These are phyloP conservation scores for Quercus phellos DNA, from an alignment of 331 rosid genomes.

Conservation along the genomic window DNA sequence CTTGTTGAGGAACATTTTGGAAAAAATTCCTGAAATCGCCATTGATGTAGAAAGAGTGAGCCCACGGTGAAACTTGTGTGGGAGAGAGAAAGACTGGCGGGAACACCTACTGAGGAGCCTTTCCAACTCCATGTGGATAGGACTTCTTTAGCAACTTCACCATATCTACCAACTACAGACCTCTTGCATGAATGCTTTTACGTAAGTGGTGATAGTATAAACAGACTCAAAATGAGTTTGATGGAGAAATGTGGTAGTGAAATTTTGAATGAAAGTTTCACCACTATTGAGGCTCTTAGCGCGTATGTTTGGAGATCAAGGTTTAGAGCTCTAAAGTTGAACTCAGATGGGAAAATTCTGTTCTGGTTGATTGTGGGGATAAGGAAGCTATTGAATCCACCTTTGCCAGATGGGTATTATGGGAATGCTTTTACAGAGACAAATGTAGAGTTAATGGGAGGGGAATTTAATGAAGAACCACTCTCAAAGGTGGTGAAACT, in stretches of 20 bases:
- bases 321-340: slow-evolving; percentile 37
- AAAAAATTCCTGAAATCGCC: no score
- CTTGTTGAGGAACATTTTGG: no score
- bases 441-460: slow-evolving; percentile 26
- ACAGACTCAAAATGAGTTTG: slow-evolving; percentile 35
- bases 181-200: slow-evolving; percentile 28
- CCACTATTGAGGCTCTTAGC: slow-evolving; percentile 46
- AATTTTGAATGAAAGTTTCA: slow-evolving; percentile 17
- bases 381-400: slow-evolving; percentile 36
- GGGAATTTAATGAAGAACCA: slow-evolving; percentile 38
- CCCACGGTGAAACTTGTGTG: slow-evolving; percentile 41
- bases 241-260: slow-evolving; percentile 11
- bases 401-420: slow-evolving; percentile 49
- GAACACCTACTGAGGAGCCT: slow-evolving; percentile 20
- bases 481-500: slow-evolving; percentile 37
- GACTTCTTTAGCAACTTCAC: slow-evolving; percentile 29
- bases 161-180: slow-evolving; percentile 36
- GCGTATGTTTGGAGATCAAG: slow-evolving; percentile 51
- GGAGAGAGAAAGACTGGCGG: slow-evolving; percentile 39
- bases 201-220: slow-evolving; percentile 25
- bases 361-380: slow-evolving; percentile 36
- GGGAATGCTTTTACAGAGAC: slow-evolving; percentile 46
- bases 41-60: slow-evolving; percentile 7
- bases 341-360: slow-evolving; percentile 28
- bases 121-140: slow-evolving; percentile 18